Conservation (phyloP, 192 early-diverging fungal species). For the Obelidium mucronatum region DNA sequence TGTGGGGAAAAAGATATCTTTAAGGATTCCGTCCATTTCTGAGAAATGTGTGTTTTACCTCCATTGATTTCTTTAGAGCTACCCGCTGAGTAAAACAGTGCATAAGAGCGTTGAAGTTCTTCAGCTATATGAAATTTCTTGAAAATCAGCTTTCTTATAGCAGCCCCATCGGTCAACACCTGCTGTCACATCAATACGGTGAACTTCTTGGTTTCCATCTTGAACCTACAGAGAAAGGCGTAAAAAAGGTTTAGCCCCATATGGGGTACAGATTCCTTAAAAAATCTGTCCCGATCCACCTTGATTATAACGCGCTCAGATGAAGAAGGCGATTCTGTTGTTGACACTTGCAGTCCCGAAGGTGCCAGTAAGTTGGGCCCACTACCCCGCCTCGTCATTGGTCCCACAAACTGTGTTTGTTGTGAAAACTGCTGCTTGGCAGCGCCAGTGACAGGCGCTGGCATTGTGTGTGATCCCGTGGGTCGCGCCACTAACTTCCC, state of each 20-base stretch:
- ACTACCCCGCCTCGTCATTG: background rate
- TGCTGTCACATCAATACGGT: slow-evolving; percentile 80
- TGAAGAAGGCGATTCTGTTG: background rate
- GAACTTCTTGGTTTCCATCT: slow-evolving; percentile 55
- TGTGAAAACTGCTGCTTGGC: background rate
- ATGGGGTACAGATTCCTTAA: background rate
- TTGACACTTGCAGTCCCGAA: slow-evolving; percentile 21
- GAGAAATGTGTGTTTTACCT: no score
- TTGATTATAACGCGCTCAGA: slow-evolving; percentile 20
- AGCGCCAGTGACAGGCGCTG: background rate
- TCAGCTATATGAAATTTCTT: slow-evolving; percentile 81
- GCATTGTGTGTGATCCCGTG: background rate
- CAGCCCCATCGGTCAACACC: slow-evolving; percentile 66
- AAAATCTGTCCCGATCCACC: background rate
- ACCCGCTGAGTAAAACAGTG: slow-evolving; percentile 30
- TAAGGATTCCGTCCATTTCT: no score
- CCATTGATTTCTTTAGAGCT: slow-evolving; percentile 20
- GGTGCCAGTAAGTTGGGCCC: background rate
- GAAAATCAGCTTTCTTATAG: slow-evolving; percentile 75
- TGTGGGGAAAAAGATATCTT: background rate
- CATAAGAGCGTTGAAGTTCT: slow-evolving; percentile 39
- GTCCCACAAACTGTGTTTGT: background rate
- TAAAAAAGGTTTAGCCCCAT: background rate
- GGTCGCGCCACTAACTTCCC: no score
- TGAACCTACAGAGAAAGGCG: slow-evolving; percentile 5